These are phyloP conservation scores for Penicillium lagena DNA, from an alignment of 495 filamentous ascomycete species.

Conservation along the genomic window DNA sequence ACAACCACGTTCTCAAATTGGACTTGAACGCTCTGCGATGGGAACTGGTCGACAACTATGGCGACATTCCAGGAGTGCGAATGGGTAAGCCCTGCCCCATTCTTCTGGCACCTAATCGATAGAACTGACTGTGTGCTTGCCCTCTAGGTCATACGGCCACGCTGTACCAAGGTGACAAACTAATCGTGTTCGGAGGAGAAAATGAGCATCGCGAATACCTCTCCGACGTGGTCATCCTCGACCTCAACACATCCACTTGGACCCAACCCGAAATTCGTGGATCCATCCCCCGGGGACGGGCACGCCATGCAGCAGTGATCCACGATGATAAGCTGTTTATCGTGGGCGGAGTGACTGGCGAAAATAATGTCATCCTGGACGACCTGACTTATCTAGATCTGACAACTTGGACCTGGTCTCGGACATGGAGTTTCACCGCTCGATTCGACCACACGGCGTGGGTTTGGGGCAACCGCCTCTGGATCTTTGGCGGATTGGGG, in stretches of 20 bases:
- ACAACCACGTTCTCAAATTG: conserved; percentile 90
- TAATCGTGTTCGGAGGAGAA: conserved; percentile 93
- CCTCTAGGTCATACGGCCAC: conserved; percentile 84
- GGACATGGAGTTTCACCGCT: conserved; percentile 88
- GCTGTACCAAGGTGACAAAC: conserved; percentile 86
- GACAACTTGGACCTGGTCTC: conserved; percentile 97
- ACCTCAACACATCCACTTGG: conserved; percentile 89
- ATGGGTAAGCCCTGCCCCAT: conserved; percentile 64
- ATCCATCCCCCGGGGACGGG: conserved; percentile 76
- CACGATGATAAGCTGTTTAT: conserved; percentile 97
- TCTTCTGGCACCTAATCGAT: conserved; percentile 1
- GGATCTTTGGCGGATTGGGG: conserved; percentile 94
- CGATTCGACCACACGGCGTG: conserved; percentile 92
- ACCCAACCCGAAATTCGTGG: conserved; percentile 82
- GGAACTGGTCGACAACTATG: conserved; percentile 96
- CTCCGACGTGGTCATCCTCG: conserved; percentile 92
- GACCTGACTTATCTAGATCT: conserved; percentile 95
- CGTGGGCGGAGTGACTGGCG: conserved; percentile 80
- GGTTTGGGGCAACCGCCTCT: conserved; percentile 84
- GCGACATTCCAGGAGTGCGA: conserved; percentile 93
- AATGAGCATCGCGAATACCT: conserved; percentile 95
- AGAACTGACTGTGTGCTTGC: background rate
- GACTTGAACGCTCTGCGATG: conserved; percentile 83
- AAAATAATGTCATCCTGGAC: conserved; percentile 82
- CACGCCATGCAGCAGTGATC: conserved; percentile 87